Conservation (phyloP, 2,329 filamentous ascomycete species). For the Triangularia verruculosa region DNA sequence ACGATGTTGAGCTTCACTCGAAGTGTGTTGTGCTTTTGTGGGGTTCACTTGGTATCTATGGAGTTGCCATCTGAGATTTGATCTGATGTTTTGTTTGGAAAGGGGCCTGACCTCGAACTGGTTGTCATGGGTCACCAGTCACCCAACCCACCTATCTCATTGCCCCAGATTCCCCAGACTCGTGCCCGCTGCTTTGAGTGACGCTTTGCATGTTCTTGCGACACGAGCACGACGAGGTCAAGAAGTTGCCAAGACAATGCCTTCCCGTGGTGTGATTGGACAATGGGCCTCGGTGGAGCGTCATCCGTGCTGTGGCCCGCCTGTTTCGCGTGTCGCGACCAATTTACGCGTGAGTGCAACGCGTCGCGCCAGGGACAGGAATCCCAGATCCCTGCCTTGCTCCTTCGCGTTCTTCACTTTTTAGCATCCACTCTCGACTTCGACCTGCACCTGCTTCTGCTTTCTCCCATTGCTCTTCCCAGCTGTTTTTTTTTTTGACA, state of each 20-base stretch:
- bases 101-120: not conserved
- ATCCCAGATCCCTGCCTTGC: slow-evolving; percentile 6
- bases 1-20: not conserved
- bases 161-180: not conserved
- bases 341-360: not conserved
- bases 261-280: not conserved
- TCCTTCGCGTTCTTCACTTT: slow-evolving; percentile 5
- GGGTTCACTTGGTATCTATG: not conserved
- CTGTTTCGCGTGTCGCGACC: not conserved
- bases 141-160: not conserved
- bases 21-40: not conserved
- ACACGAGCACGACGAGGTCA: not conserved
- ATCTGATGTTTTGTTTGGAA: not conserved
- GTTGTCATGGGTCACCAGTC: not conserved
- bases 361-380: slow-evolving; percentile 3
- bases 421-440: slow-evolving; percentile 6
- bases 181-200: not conserved
- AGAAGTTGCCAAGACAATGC: not conserved
- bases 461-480: not conserved
- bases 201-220: not conserved
- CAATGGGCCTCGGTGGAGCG: not conserved
- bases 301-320: not conserved
- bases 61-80: not conserved
- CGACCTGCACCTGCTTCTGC: slow-evolving; percentile 1
- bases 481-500: not conserved